phyloP scores from a whole-genome alignment of 2,329 filamentous ascomycete species.

The Fusarium sterilihyphosum region DNA sequence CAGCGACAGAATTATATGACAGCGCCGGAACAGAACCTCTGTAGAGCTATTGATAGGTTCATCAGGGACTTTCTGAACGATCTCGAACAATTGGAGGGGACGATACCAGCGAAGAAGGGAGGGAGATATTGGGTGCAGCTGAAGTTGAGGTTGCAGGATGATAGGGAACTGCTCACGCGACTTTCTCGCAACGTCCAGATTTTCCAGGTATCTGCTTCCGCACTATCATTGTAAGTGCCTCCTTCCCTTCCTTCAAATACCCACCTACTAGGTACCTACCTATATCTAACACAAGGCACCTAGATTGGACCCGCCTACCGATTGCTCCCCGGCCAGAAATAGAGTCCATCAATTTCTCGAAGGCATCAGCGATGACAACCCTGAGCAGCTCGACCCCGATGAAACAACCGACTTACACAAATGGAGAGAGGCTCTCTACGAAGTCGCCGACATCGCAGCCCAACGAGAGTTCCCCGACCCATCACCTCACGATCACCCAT shows the following conservation, averaged over 20 bases:
- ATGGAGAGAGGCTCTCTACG: constrained; percentile 5
- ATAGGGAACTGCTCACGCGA: background rate
- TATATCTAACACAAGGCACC: background rate
- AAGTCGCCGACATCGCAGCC: background rate
- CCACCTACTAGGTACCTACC: too few relatives aligned
- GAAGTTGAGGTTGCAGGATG: background rate
- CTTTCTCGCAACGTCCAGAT: constrained; percentile 14
- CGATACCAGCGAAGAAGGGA: background rate
- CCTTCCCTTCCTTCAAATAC: too few relatives aligned
- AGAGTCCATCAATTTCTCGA: background rate
- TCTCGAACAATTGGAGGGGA: background rate
- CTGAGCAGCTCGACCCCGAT: background rate
- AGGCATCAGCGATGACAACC: background rate
- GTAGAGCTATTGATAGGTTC: constrained; percentile 1
- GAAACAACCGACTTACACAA: background rate
- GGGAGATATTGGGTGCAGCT: background rate
- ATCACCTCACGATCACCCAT: background rate
- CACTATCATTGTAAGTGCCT: background rate
- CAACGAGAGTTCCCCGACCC: background rate
- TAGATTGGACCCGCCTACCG: background rate
- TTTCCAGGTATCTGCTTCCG: constrained; percentile 7
- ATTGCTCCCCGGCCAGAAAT: background rate
- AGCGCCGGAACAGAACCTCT: constrained; percentile 3
- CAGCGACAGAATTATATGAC: background rate
- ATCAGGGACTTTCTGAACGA: background rate